Base-by-base conservation (phyloP, 371 early-diverging fungal species). In the Apophysomyces variabilis region DNA sequence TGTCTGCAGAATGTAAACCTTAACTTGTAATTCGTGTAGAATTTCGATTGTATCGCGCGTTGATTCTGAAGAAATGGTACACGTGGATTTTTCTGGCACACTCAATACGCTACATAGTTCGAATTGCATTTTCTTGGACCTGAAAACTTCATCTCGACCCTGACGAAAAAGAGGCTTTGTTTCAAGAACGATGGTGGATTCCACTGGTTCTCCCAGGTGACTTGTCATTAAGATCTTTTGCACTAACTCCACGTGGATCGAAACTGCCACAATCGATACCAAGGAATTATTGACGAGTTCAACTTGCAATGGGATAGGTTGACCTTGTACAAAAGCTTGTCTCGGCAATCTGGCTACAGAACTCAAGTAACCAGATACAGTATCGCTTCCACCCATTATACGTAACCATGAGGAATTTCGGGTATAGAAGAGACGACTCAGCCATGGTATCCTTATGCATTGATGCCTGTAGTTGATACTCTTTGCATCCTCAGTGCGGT, bases 31-130 rank as follows among this genome's bases (percentile, higher is more conserved):
- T n/a, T 50, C 21, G 21, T 50, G 21, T 35, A 50, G n/a, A 21
- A 50, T 50, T 50, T 50, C 54, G 21, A 50, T 50, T 21, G 54
- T 50, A 5, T 50, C 54, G 21, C 54, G 54, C 7, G 54, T 50
- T 11, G 54, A 16, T 21, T 50, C 54, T 9, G 54, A 21, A 50
- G 54, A 21, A 50, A 50, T 11, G 4, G 54, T 21, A 21, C 54
- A 50, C 1, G 21, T 21, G 3, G 21, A 32, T 5, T 50, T n/a
- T 9, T 50, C 21, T 4, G 54, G 54, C 21, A 50, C 21, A 50
- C 21, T 9, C 8, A 50, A n/a, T 5, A 7, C 9, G 21, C 9
- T 26, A 11, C 8, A 16, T 21, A 50, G 21, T 35, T 50, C 21
- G 11, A 50, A 50, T 5, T 50, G 21, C 54, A 50, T 50, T 21